phyloP scores from a whole-genome alignment of 139 green algal species.

The Yamagishiella unicocca region DNA sequence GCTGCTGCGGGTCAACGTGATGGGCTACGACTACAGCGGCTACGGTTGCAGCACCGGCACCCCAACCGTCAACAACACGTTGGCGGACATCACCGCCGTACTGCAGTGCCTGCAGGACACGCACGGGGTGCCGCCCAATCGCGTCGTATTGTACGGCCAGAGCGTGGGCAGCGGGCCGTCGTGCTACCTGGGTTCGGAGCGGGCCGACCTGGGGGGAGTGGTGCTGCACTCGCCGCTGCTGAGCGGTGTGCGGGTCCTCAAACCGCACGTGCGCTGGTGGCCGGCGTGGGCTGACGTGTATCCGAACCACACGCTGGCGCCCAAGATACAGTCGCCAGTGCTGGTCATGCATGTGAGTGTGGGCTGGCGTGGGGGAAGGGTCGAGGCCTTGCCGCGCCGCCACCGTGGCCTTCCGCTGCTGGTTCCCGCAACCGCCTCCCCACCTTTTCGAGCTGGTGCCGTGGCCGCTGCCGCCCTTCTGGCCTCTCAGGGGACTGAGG shows the following conservation, averaged over 20 bases:
- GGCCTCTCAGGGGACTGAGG: slow-evolving; percentile 64
- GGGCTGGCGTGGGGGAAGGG: not conserved
- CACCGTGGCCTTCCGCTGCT: not conserved
- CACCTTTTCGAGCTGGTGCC: not conserved
- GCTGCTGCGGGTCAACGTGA: slow-evolving; percentile 77
- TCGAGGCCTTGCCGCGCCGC: not conserved
- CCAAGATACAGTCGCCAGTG: slow-evolving; percentile 69
- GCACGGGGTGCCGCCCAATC: slow-evolving; percentile 48
- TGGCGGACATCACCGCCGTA: slow-evolving; percentile 75
- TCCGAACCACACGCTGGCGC: slow-evolving; percentile 81
- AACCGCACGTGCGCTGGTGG: slow-evolving; percentile 82
- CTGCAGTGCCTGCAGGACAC: slow-evolving; percentile 59
- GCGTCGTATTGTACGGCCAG: slow-evolving; percentile 92
- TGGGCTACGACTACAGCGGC: slow-evolving; percentile 88
- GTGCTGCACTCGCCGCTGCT: slow-evolving; percentile 92
- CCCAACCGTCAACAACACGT: slow-evolving; percentile 71
- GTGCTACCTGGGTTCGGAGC: slow-evolving; percentile 68
- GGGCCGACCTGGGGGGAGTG: slow-evolving; percentile 77
- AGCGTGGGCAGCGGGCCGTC: slow-evolving; percentile 85
- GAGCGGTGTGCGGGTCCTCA: slow-evolving; percentile 91
- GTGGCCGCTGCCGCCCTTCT: not conserved
- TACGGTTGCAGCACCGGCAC: slow-evolving; percentile 58
- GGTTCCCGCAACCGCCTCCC: not conserved
- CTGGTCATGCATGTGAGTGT: slow-evolving; percentile 84
- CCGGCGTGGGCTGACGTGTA: slow-evolving; percentile 86